A percentile compares a stretch with the other conserved stretches of the same genome.
These are phyloP conservation scores for Trypanosoma rangeli DNA, from an alignment of 208 protist species.

Conservation along the genomic window DNA sequence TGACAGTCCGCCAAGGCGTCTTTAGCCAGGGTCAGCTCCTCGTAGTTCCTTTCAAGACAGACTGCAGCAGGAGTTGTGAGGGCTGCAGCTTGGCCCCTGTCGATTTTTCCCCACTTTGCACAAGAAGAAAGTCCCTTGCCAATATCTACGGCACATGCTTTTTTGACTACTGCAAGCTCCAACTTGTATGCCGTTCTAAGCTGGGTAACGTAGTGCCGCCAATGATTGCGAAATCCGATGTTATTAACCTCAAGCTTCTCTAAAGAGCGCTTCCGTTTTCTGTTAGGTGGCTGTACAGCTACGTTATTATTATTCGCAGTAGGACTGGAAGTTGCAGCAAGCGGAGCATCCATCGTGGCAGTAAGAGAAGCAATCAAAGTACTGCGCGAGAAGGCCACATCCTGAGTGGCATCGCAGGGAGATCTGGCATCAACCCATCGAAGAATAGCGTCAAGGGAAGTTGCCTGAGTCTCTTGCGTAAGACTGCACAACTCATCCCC, in stretches of 20 bases:
- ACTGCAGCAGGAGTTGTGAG: constrained; percentile 20
- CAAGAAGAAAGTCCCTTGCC: constrained; percentile 36
- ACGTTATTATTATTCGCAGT: not conserved
- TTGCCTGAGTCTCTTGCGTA: constrained; percentile 2
- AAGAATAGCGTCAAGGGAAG: constrained; percentile 22
- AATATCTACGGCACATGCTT: constrained; percentile 33
- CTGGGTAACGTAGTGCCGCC: constrained; percentile 20
- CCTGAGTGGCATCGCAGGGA: not conserved
- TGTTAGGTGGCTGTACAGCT: not conserved
- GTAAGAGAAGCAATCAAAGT: constrained; percentile 3
- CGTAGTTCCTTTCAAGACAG: constrained; percentile 41
- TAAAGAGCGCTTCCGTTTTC: not conserved
- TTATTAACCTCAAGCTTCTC: not conserved
- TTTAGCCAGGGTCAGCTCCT: constrained; percentile 42
- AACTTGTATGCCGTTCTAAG: constrained; percentile 27
- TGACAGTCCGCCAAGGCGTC: constrained; percentile 73
- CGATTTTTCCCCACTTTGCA: constrained; percentile 55
- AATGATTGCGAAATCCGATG: not conserved
- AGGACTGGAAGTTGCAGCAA: not conserved
- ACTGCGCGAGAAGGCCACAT: constrained; percentile 9
- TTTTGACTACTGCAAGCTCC: constrained; percentile 31
- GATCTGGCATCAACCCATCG: constrained; percentile 16
- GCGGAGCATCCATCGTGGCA: not conserved
- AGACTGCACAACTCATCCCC: not conserved
- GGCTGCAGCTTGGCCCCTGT: constrained; percentile 1